phyloP scores from a whole-genome alignment of 2,329 filamentous ascomycete species.

The Xylariaceae sp. region DNA sequence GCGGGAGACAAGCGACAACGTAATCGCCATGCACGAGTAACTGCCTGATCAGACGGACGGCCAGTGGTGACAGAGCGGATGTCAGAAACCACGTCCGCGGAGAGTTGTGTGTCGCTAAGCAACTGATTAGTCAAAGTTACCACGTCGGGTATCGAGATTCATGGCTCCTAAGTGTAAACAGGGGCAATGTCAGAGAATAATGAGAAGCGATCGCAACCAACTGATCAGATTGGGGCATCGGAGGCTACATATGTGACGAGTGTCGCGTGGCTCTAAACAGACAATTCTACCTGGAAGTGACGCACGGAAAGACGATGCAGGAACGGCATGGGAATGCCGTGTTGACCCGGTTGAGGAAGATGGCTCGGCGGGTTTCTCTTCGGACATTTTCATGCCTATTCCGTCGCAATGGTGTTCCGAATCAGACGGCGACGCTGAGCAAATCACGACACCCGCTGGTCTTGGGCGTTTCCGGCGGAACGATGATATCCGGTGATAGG shows the following conservation, averaged over 20 bases:
- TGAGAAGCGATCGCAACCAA: background rate
- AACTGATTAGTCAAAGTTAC: slow-evolving; percentile 32
- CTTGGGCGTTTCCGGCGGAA: slow-evolving; percentile 1
- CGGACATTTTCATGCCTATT: slow-evolving; percentile 34
- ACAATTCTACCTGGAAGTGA: slow-evolving; percentile 19
- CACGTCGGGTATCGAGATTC: background rate
- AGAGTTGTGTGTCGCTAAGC: slow-evolving; percentile 58
- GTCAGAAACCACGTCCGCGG: slow-evolving; percentile 93
- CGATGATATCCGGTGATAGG: slow-evolving; percentile 4
- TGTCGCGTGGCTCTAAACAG: slow-evolving; percentile 6
- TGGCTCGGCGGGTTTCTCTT: slow-evolving; percentile 42
- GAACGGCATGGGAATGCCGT: slow-evolving; percentile 40
- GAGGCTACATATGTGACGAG: background rate
- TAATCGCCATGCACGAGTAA: slow-evolving; percentile 88
- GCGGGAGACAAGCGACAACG: slow-evolving; percentile 76
- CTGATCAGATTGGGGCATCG: background rate
- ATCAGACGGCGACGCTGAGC: background rate
- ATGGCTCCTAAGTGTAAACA: background rate
- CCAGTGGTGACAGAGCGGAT: slow-evolving; percentile 76
- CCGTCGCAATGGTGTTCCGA: slow-evolving; percentile 13
- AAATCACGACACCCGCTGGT: slow-evolving; percentile 1
- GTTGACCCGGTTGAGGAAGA: slow-evolving; percentile 33
- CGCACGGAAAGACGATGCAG: slow-evolving; percentile 50
- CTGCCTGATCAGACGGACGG: slow-evolving; percentile 73
- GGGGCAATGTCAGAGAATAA: background rate